A percentile compares a stretch with the other conserved stretches of the same genome.
These are phyloP conservation scores for Malus asiatica DNA, from an alignment of 306 rosid species.

Conservation along the genomic window DNA sequence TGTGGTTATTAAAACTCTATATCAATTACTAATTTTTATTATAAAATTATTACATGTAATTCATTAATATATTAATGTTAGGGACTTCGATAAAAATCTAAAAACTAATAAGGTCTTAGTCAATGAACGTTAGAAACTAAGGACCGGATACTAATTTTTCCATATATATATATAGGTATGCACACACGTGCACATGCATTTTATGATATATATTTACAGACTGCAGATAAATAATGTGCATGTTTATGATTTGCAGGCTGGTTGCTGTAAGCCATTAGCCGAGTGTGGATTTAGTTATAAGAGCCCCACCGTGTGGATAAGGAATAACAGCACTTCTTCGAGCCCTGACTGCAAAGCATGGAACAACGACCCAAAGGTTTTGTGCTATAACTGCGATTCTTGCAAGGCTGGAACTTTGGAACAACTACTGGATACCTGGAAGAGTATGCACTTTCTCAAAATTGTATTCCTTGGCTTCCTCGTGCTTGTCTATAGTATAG, in stretches of 20 bases:
- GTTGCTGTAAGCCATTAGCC: constrained; percentile 15
- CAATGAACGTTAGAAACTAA: too few species aligned
- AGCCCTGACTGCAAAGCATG: constrained; percentile 44
- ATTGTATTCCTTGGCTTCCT: constrained; percentile 37
- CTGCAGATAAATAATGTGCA: constrained; percentile 15
- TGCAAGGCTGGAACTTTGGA: constrained; percentile 57
- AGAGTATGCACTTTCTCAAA: constrained; percentile 37
- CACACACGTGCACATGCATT: too few species aligned
- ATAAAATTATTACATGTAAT: too few species aligned
- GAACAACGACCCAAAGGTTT: constrained; percentile 21
- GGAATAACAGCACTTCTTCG: background rate
- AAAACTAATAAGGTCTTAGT: too few species aligned
- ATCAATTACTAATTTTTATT: too few species aligned
- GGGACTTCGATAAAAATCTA: too few species aligned
- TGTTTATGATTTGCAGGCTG: background rate
- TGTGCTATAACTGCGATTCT: constrained; percentile 56
- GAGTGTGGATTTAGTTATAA: constrained; percentile 28
- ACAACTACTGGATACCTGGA: background rate
- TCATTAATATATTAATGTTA: too few species aligned
- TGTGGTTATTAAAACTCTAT: too few species aligned
- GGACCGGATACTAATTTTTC: too few species aligned
- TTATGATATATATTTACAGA: too few species aligned
- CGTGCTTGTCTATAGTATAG: constrained; percentile 42
- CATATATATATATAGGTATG: too few species aligned
- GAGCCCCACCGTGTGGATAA: constrained; percentile 39